Evolutionary conservation across 1,284 basidiomycete species (phyloP), one percentile per base, ranked within the genome.

Genomic region (Microbotryum saponariae): DNA sequence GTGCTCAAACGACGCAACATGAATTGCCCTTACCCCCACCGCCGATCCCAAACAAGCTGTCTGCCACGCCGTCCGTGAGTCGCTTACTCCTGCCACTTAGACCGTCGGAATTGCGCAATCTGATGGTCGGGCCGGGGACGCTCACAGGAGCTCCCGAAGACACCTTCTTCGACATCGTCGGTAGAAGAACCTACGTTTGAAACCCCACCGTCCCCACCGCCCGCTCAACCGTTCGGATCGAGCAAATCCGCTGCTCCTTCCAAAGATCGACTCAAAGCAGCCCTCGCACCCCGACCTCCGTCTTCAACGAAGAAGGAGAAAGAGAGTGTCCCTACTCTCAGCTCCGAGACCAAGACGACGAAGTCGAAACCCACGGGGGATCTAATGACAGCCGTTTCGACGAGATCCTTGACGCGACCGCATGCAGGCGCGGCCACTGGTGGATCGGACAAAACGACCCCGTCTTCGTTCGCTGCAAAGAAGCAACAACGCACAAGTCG

Each of bases 351-450:
- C 27, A 14, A 33, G 6, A 18, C 18, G n/a, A 23, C 6, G 4
- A n/a, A 37, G 21, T 16, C n/a, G 48, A n/a, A 47, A 3, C 5
- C 29, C 16, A 20, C 37, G 9, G 51, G 29, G 23, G 63, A 44
- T 14, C 20, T 65, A 23, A 56, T 65, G 37, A 56, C 31, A 2
- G 54, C 63, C n/a, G 63, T 62, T 14, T 65, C 63, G n/a, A 60
- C 54, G n/a, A 54, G 63, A 4, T 56, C 53, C 21, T 55, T 65
- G 33, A 37, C 54, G 0, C 46, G 51, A 1, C 9, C 47, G 14
- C 7, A 27, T 27, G 20, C 53, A 6, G n/a, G 6, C 37, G 14
- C 23, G 9, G 2, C 37, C 6, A 25, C 23, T 31, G 9, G 31
- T 31, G 31, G 31, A 31, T 31, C 31, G 31, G 31, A 10, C 31